These are phyloP conservation scores for Colletotrichum sp. DNA, from an alignment of 2,329 filamentous ascomycete genomes.

Conservation along the genomic window DNA sequence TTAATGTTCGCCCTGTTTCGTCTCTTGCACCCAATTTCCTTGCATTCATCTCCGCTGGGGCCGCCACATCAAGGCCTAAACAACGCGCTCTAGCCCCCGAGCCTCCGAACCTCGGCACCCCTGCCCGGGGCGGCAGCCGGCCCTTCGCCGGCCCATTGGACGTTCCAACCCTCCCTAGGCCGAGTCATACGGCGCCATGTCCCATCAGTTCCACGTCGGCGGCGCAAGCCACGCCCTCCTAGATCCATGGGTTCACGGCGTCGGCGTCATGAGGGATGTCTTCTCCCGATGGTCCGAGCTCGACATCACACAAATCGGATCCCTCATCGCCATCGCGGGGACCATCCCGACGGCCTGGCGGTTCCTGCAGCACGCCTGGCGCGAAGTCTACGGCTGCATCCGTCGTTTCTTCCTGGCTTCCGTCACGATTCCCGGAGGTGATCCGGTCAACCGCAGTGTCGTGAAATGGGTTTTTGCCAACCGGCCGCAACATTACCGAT, in stretches of 20 bases:
- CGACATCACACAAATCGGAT: slow-evolving; percentile 50
- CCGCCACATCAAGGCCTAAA: neutral
- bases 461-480: slow-evolving; percentile 50
- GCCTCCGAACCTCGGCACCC: neutral
- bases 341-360: slow-evolving; percentile 44
- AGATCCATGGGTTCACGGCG: slow-evolving; percentile 35
- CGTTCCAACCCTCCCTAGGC: neutral
- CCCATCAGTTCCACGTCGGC: slow-evolving; percentile 17
- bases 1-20: neutral
- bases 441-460: slow-evolving; percentile 50
- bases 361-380: slow-evolving; percentile 38
- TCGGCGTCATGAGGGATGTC: slow-evolving; percentile 40
- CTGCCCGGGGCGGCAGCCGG: neutral
- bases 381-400: slow-evolving; percentile 43
- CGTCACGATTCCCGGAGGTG: slow-evolving; percentile 46
- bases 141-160: neutral
- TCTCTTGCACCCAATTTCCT: neutral
- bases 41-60: neutral
- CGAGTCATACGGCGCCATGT: neutral
- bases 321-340: slow-evolving; percentile 48
- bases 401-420: slow-evolving; percentile 48
- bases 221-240: slow-evolving; percentile 22
- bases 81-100: neutral
- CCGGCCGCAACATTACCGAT: slow-evolving; percentile 41
- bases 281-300: slow-evolving; percentile 47